These are phyloP conservation scores for Beauveria caledonica DNA, from an alignment of 2,329 filamentous ascomycete genomes.

Conservation along the genomic window DNA sequence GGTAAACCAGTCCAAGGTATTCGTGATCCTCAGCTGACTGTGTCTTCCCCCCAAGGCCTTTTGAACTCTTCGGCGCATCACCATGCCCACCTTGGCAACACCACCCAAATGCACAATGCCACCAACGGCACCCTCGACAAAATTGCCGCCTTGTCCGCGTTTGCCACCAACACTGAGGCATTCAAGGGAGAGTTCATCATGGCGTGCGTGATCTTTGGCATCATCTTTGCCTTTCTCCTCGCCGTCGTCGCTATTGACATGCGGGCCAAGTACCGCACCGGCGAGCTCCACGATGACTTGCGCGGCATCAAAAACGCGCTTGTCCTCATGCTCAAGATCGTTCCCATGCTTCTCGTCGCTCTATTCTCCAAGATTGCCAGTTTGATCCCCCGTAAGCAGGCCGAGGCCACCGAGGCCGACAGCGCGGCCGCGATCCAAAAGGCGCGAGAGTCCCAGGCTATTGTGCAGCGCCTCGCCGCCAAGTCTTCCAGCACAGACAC, in stretches of 20 bases:
- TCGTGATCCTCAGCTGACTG: too few species aligned
- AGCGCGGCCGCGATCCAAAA: neutral
- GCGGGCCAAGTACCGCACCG: neutral
- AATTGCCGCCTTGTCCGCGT: too few species aligned
- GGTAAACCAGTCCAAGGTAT: too few species aligned
- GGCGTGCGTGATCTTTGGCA: neutral
- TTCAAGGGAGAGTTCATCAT: too few species aligned
- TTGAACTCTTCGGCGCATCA: neutral
- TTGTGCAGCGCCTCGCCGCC: neutral
- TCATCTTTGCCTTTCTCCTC: neutral
- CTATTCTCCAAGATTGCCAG: neutral
- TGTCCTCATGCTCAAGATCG: neutral
- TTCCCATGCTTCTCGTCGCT: neutral
- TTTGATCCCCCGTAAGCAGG: neutral
- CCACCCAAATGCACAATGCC: neutral
- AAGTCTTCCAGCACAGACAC: neutral
- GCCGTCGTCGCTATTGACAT: neutral
- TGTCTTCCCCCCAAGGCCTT: too few species aligned
- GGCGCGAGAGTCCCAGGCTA: neutral
- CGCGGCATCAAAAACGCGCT: neutral
- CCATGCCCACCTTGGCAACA: neutral
- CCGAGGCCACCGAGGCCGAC: neutral
- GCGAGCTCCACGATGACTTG: slow-evolving; percentile 7
- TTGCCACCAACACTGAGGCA: too few species aligned
- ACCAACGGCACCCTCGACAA: neutral